phyloP scores from a whole-genome alignment of 495 filamentous ascomycete species.

The Penicillium paradoxum region DNA sequence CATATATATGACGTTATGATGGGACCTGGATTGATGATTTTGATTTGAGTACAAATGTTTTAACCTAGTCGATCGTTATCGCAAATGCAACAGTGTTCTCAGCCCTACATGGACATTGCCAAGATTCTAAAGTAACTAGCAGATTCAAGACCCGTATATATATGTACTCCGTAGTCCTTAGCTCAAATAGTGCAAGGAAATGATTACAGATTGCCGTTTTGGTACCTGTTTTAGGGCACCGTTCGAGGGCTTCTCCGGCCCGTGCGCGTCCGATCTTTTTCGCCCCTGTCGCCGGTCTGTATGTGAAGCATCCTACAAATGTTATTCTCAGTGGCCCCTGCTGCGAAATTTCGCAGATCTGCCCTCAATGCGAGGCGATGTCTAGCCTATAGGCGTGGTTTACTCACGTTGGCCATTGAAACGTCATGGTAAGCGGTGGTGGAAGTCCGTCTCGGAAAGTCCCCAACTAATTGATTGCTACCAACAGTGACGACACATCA shows the following conservation, averaged over 20 bases:
- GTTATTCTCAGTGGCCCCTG: constrained; percentile 21
- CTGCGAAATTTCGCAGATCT: constrained; percentile 21
- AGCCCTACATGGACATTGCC: not conserved
- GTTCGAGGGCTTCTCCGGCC: constrained; percentile 24
- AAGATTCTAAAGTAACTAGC: not conserved
- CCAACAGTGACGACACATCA: constrained; percentile 78
- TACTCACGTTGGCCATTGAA: constrained; percentile 84
- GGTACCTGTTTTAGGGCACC: constrained; percentile 19
- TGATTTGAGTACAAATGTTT: constrained; percentile 12
- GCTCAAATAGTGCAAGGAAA: not conserved
- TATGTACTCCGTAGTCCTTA: not conserved
- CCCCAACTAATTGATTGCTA: constrained; percentile 9
- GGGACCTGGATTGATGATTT: constrained; percentile 20
- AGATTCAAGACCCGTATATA: not conserved
- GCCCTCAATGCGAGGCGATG: constrained; percentile 5
- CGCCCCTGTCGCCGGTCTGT: constrained; percentile 9
- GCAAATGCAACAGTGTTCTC: not conserved
- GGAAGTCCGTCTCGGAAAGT: not conserved
- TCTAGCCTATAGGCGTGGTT: constrained; percentile 28
- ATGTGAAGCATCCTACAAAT: constrained; percentile 17
- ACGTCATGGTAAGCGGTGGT: constrained; percentile 63
- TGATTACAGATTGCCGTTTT: constrained; percentile 9
- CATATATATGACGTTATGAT: constrained; percentile 39
- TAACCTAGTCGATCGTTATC: constrained; percentile 22
- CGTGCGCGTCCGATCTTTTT: constrained; percentile 30